Evolutionary conservation across 2,329 filamentous ascomycete genomes (phyloP), one percentile per base, ranked within the genome.

Genomic region (Colletotrichum higginsianum): DNA sequence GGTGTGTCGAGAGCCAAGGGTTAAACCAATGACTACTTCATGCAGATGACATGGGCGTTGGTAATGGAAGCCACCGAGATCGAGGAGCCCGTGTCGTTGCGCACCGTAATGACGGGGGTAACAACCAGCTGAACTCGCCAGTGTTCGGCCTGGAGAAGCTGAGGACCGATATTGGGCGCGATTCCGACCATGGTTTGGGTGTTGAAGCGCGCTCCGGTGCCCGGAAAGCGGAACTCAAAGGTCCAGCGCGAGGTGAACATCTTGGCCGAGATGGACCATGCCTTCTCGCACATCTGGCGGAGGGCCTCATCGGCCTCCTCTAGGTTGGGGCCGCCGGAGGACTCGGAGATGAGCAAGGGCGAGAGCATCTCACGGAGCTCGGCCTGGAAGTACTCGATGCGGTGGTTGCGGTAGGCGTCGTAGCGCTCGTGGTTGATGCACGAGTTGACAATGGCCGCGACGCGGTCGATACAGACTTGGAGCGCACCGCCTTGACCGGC

Each of bases 21-120:
- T 12, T 9, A 44, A 16, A 2, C 26, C 38, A n/a, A 18, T 18
- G 6, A 38, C 55, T 60, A 71, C 35, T 71, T 71, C 85, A 87
- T 87, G 76, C 86, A 82, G 71, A 87, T 78, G 2, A 88, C 86
- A 67, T 86, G 84, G 2, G 85, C 82, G 77, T 85, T 79, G 49
- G 82, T 78, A 26, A 88, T 79, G 8, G 83, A 83, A 66, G 83
- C 84, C 2, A 84, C 81, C 35, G 83, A 81, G 56, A 87, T 84
- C 65, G 82, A 83, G 55, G 78, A 76, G 16, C 84, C 86, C 2
- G 80, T 83, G 47, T 89, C 87, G 73, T 88, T 87, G 42, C 87
- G 83, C 75, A 87, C 84, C 2, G 86, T 89, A 56, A 90, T 84
- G 11, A 86, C 83, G 0, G 88, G 88, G 0, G 88, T 89, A 6